A percentile compares a stretch with the other conserved stretches of the same genome.
Conservation (phyloP, 257 asterid species). For the Nicotiana tabacum region DNA sequence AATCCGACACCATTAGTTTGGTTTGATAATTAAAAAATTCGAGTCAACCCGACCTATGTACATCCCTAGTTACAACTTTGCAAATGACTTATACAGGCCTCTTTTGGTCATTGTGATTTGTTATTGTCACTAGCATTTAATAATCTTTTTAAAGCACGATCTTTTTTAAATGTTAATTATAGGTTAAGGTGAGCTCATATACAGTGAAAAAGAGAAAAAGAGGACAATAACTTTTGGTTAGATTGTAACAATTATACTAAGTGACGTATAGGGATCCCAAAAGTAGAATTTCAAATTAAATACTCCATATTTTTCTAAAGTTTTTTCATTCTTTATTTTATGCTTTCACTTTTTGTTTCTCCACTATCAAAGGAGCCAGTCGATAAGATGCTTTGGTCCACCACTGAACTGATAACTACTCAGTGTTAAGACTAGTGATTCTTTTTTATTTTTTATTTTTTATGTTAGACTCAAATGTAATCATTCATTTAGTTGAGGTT, state of each 20-base stretch:
- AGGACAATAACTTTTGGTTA: not conserved
- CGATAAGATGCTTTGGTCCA: slow-evolving; percentile 11
- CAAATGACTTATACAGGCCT: too few species aligned
- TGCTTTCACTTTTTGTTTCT: not conserved
- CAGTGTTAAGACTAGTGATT: not conserved
- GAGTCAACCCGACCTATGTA: too few species aligned
- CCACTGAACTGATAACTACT: slow-evolving; percentile 1
- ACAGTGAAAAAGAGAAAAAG: not conserved
- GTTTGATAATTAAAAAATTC: too few species aligned
- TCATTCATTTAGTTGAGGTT: too few species aligned
- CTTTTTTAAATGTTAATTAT: too few species aligned
- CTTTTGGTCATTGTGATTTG: too few species aligned
- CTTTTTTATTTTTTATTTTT: not conserved
- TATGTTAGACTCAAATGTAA: too few species aligned
- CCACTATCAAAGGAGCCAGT: slow-evolving; percentile 9
- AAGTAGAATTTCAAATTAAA: not conserved
- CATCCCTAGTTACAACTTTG: too few species aligned
- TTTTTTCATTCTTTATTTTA: not conserved
- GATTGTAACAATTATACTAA: not conserved
- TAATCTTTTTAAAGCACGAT: too few species aligned
- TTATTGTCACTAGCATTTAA: too few species aligned
- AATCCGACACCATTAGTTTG: too few species aligned
- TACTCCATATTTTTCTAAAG: not conserved
- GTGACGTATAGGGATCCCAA: not conserved
- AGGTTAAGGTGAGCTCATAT: not conserved